Evolutionary conservation across 2,329 filamentous ascomycete species (phyloP).

Genomic region (Botrytis elliptica): DNA sequence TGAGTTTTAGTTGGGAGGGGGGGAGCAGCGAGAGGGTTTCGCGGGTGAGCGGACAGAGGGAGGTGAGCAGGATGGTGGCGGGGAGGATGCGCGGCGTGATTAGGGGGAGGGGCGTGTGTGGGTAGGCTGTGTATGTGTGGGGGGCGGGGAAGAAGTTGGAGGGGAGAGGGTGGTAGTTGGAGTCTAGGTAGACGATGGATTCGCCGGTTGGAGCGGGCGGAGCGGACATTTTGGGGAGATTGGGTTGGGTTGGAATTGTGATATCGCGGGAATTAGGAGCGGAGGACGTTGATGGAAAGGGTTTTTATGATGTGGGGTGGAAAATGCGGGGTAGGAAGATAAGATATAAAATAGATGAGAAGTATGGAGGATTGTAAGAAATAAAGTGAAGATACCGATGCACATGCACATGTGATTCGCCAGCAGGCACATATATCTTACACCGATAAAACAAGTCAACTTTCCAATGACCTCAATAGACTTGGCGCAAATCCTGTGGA

Average conservation of each 20-base stretch:
- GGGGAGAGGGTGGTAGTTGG: conserved; percentile 4
- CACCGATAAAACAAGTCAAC: background rate
- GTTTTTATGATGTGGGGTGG: background rate
- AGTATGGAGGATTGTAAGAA: background rate
- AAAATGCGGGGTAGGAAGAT: background rate
- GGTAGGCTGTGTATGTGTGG: background rate
- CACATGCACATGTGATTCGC: background rate
- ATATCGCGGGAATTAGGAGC: background rate
- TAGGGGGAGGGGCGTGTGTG: background rate
- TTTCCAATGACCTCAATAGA: background rate
- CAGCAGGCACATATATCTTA: background rate
- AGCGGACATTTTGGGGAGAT: background rate
- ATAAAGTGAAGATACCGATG: background rate
- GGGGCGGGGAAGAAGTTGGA: background rate
- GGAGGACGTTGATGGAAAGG: background rate
- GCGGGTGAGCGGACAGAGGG: background rate
- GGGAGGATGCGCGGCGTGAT: background rate
- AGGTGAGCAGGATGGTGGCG: conserved; percentile 11
- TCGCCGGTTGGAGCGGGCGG: background rate
- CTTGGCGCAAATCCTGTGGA: background rate
- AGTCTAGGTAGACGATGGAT: conserved; percentile 8
- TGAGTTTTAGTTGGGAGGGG: background rate
- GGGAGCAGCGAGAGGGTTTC: background rate
- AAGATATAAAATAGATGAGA: background rate
- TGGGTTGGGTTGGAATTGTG: background rate